Percentiles rank a stretch among this genome's conserved stretches.
Conservation (phyloP, 345 rosid species). For the Barbarea vulgaris region DNA sequence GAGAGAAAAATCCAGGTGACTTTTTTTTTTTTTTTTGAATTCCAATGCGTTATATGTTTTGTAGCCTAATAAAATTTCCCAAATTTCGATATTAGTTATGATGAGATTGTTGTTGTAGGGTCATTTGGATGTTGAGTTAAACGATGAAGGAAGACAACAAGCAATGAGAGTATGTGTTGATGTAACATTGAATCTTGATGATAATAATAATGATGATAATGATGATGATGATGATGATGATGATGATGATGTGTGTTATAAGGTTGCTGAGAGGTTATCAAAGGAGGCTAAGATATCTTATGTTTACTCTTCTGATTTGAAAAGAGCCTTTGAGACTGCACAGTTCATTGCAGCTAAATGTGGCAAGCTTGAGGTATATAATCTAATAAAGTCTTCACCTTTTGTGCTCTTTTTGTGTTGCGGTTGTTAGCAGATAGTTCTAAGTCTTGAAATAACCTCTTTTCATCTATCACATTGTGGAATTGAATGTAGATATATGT, state of each 20-base stretch:
- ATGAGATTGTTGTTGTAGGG: conserved; percentile 49
- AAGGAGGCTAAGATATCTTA: conserved; percentile 60
- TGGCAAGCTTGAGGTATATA: conserved; percentile 59
- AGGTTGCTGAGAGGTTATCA: conserved; percentile 74
- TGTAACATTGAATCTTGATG: conserved; percentile 2
- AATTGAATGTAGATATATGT: neutral
- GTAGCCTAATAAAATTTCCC: neutral
- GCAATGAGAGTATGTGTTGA: conserved; percentile 54
- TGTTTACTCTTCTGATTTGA: conserved; percentile 82
- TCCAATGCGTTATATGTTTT: neutral
- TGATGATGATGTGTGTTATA: neutral
- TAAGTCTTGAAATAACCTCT: neutral
- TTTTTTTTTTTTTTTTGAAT: no score
- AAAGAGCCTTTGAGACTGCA: conserved; percentile 82
- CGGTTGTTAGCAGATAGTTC: neutral
- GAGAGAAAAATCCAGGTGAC: conserved; percentile 71
- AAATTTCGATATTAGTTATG: no score
- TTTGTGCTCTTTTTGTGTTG: neutral
- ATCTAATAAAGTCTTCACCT: neutral
- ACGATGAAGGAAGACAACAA: conserved; percentile 78
- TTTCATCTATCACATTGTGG: neutral
- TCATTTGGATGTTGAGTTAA: conserved; percentile 76
- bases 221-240: neutral
- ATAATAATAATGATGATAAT: no score
- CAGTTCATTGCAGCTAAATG: conserved; percentile 66